These are phyloP conservation scores for Phytophthora pini DNA, from an alignment of 352 stramenopile genomes.

Conservation along the genomic window DNA sequence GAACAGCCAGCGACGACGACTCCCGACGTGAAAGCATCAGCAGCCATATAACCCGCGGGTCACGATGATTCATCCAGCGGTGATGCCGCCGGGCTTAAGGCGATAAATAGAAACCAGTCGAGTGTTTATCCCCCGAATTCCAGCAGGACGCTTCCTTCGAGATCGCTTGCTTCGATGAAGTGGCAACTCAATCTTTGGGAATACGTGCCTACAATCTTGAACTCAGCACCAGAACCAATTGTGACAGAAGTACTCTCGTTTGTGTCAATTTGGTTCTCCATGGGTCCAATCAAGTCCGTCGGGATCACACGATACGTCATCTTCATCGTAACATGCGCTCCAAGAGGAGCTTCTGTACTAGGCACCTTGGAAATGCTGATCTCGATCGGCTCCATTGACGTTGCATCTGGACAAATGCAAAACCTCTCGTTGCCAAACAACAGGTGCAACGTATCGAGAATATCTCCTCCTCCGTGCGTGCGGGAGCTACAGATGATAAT, in stretches of 20 bases:
- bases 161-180: conserved; percentile 33
- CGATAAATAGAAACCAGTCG: no score
- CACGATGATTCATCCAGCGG: no score
- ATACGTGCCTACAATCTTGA: conserved; percentile 42
- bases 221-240: conserved; percentile 4
- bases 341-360: conserved; percentile 5
- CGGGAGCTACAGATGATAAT: conserved; percentile 70
- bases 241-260: background rate
- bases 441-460: conserved; percentile 67
- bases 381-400: conserved; percentile 48
- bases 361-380: conserved; percentile 35
- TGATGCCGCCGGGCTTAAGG: no score
- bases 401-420: conserved; percentile 61
- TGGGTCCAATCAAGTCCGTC: conserved; percentile 24
- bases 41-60: no score
- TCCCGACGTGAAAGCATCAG: no score
- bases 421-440: conserved; percentile 53
- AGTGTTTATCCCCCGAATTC: no score
- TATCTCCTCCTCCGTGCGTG: conserved; percentile 70
- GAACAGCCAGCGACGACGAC: no score
- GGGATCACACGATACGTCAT: conserved; percentile 53
- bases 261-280: conserved; percentile 10
- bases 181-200: conserved; percentile 31
- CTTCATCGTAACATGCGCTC: conserved; percentile 45
- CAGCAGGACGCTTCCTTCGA: conserved; percentile 23